phyloP scores from a whole-genome alignment of 148 eudicot species.

The Nepenthes gracilis region DNA sequence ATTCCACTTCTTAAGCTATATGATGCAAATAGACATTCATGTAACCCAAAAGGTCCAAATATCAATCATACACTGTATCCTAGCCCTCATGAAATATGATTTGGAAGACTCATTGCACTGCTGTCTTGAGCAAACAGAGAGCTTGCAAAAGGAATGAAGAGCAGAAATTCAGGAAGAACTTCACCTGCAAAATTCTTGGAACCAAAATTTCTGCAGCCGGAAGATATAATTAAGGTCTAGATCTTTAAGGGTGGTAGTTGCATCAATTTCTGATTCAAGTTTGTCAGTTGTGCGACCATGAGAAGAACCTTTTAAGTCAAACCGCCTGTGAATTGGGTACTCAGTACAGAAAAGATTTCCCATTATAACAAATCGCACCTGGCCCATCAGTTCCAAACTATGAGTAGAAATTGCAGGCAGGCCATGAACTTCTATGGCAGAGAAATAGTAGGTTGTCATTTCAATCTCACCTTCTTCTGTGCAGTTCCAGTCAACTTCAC shows the following conservation, averaged over 20 bases:
- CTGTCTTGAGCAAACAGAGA: no score
- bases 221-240: slow-evolving; percentile 73
- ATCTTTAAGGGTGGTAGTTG: slow-evolving; percentile 84
- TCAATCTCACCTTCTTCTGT: slow-evolving; percentile 41
- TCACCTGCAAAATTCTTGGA: slow-evolving; percentile 83
- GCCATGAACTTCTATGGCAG: not conserved
- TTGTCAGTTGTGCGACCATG: slow-evolving; percentile 81
- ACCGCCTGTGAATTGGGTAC: slow-evolving; percentile 63
- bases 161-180: not conserved
- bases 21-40: no score
- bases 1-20: no score
- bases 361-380: slow-evolving; percentile 93
- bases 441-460: not conserved
- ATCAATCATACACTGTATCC: no score
- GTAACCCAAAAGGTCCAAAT: no score
- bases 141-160: not conserved
- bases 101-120: no score
- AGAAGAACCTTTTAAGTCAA: slow-evolving; percentile 87
- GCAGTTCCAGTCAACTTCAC: slow-evolving; percentile 44
- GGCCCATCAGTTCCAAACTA: slow-evolving; percentile 10
- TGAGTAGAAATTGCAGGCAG: not conserved
- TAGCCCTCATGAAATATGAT: no score
- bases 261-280: slow-evolving; percentile 66
- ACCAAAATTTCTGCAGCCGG: slow-evolving; percentile 64
- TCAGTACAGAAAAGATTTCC: slow-evolving; percentile 87